Evolutionary conservation across 768 basidiomycete species (phyloP).

Genomic region (Pisolithus marmoratus): DNA sequence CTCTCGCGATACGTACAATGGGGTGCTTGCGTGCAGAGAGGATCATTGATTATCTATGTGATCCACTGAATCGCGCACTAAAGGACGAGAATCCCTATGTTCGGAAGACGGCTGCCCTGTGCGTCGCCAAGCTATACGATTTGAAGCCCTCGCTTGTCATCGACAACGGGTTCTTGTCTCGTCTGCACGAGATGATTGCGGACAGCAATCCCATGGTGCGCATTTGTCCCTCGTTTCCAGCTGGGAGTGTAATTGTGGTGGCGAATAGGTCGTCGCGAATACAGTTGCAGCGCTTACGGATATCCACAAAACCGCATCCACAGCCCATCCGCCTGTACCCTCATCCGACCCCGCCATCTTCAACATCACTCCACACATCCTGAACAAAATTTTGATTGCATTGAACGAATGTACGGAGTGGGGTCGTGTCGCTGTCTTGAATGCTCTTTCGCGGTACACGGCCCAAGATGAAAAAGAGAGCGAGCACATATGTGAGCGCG

Average conservation of each 20-base stretch:
- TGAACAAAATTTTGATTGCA: constrained; percentile 89
- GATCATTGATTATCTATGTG: constrained; percentile 98
- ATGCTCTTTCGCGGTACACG: constrained; percentile 77
- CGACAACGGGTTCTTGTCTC: constrained; percentile 90
- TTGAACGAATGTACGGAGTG: constrained; percentile 98
- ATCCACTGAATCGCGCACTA: constrained; percentile 87
- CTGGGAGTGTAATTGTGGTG: neutral
- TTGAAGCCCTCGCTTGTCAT: constrained; percentile 92
- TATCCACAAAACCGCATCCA: constrained; percentile 72
- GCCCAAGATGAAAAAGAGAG: constrained; percentile 89
- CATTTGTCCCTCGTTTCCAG: neutral
- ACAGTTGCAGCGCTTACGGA: constrained; percentile 91
- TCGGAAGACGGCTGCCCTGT: constrained; percentile 94
- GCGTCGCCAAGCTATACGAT: constrained; percentile 96
- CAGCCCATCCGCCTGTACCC: constrained; percentile 43
- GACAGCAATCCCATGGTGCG: constrained; percentile 96
- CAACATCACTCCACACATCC: constrained; percentile 71
- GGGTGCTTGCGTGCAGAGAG: constrained; percentile 95
- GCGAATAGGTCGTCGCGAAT: constrained; percentile 85
- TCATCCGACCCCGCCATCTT: constrained; percentile 66
- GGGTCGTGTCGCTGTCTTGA: constrained; percentile 92
- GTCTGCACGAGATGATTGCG: constrained; percentile 85
- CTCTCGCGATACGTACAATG: constrained; percentile 97
- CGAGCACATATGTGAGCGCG: constrained; percentile 98
- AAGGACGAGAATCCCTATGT: constrained; percentile 98